Evolutionary conservation across 2,329 filamentous ascomycete genomes (phyloP).

Genomic region (Pyricularia grisea): DNA sequence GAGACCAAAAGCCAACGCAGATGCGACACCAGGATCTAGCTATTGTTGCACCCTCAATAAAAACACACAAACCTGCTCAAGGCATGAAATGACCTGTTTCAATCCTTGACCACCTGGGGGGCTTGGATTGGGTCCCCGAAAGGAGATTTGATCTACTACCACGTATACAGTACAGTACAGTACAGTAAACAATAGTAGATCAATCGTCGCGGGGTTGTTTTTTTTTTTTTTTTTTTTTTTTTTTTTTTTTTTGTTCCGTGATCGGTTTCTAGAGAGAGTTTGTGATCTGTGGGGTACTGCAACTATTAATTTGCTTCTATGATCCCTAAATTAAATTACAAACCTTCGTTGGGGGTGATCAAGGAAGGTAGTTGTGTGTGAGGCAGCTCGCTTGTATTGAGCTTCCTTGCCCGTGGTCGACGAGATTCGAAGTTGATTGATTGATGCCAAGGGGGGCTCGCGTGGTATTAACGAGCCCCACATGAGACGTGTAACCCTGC

Average conservation of each 20-base stretch:
- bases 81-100: background rate
- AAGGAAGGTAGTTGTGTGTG: background rate
- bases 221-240: background rate
- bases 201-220: background rate
- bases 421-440: background rate
- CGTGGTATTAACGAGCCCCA: background rate
- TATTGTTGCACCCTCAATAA: background rate
- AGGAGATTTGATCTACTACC: background rate
- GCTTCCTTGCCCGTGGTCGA: background rate
- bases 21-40: background rate
- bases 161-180: background rate
- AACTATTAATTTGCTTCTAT: background rate
- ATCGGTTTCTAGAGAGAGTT: background rate
- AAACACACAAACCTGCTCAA: background rate
- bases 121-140: background rate
- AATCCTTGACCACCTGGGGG: background rate
- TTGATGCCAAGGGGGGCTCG: background rate
- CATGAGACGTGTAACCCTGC: background rate
- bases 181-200: background rate
- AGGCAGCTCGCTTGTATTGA: background rate
- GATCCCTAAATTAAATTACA: background rate
- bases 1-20: background rate
- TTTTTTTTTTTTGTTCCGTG: background rate
- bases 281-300: background rate
- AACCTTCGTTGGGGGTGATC: background rate